phyloP scores from a whole-genome alignment of 2,329 filamentous ascomycete species.

The Chaetomium globosum region DNA sequence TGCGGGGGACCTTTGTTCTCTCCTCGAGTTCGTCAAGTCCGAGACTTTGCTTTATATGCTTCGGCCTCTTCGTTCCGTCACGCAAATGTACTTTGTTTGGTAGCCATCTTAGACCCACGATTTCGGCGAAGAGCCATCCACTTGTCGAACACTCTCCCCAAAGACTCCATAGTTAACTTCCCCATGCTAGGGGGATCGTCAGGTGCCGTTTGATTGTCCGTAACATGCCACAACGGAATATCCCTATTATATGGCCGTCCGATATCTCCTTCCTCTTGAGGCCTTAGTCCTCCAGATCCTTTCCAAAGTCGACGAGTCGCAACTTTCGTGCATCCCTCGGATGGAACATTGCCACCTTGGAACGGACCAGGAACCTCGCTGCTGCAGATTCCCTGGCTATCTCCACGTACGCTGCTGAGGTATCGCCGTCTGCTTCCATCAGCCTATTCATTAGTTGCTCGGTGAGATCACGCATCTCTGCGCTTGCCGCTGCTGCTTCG shows the following conservation, averaged over 20 bases:
- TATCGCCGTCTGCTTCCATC: conserved; percentile 57
- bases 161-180: not conserved
- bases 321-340: conserved; percentile 63
- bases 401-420: conserved; percentile 59
- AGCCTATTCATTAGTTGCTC: conserved; percentile 64
- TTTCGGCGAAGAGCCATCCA: not conserved
- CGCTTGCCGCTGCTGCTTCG: conserved; percentile 54
- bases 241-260: conserved; percentile 2
- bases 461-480: conserved; percentile 62
- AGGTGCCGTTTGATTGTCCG: conserved; percentile 27
- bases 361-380: conserved; percentile 64
- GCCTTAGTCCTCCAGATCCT: conserved; percentile 59
- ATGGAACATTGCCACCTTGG: conserved; percentile 68
- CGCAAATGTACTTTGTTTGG: not conserved
- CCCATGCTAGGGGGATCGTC: conserved; percentile 23
- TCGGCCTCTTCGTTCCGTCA: not conserved
- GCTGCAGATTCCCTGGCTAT: conserved; percentile 64
- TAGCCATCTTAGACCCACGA: not conserved
- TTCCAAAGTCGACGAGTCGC: conserved; percentile 65
- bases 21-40: not conserved
- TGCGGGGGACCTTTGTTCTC: not conserved
- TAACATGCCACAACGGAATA: conserved; percentile 7
- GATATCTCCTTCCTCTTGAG: no score
- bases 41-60: not conserved
- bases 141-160: not conserved